Evolutionary conservation across 257 asterid genomes (phyloP).

Genomic region (Euphrasia confusa): DNA sequence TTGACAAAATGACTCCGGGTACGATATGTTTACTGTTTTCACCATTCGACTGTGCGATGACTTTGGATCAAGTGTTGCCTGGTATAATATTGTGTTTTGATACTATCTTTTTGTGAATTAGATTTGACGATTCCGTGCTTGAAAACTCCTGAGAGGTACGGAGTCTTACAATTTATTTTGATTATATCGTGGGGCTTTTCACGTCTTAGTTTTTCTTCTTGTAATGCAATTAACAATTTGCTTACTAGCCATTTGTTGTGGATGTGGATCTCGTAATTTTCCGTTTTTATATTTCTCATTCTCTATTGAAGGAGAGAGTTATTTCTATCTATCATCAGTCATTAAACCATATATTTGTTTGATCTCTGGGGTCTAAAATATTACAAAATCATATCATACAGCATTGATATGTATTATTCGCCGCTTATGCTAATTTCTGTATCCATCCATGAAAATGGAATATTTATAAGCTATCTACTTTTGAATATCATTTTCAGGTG

Average conservation of each 20-base stretch:
- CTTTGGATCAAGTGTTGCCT: constrained; percentile 4
- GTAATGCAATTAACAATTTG: background rate
- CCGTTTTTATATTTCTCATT: background rate
- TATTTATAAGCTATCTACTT: constrained; percentile 11
- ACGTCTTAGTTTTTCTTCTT: background rate
- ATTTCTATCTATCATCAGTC: background rate
- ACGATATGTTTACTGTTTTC: background rate
- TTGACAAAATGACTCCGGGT: constrained; percentile 78
- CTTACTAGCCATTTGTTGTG: background rate
- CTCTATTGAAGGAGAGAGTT: background rate
- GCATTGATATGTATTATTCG: too few relatives aligned
- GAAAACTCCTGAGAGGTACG: constrained; percentile 91
- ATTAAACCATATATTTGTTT: background rate
- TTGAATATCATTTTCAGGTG: constrained; percentile 50
- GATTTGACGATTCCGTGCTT: constrained; percentile 78
- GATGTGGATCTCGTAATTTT: background rate
- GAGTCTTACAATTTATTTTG: background rate
- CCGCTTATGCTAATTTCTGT: background rate
- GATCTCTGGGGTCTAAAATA: too few relatives aligned
- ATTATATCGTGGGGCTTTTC: constrained; percentile 9
- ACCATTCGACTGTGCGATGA: background rate
- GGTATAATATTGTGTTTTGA: constrained; percentile 16
- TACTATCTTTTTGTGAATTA: constrained; percentile 24
- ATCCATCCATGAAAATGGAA: constrained; percentile 16
- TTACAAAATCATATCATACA: too few relatives aligned